Evolutionary conservation across 2,329 filamentous ascomycete genomes (phyloP), one percentile per base, ranked within the genome.

Genomic region (Cryphonectria carpinicola): DNA sequence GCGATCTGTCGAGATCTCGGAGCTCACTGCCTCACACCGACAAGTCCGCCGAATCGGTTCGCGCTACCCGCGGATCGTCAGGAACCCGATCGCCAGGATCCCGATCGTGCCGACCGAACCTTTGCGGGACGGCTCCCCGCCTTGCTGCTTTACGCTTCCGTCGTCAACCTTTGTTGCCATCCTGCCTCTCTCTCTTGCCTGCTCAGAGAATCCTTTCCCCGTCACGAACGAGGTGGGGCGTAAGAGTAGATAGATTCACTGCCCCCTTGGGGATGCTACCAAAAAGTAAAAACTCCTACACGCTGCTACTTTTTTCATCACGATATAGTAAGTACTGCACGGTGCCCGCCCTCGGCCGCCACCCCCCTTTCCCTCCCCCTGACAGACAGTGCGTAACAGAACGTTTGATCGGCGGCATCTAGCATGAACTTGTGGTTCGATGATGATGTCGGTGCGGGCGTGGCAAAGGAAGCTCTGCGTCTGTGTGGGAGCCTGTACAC

Each of bases 51-150:
- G 58, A 61, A 35, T 0, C 58, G 19, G 58, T 61, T 61, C 58
- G 11, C 35, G 32, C 32, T 61, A 37, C 58, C 32, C 32, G 58
- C 32, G 35, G 32, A 61, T 39, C 58, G 32, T 61, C 58, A 61
- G 58, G 58, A 61, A 61, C 58, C 58, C 54, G 54, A 58, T 58
- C 54, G 54, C 54, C 54, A 58, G 54, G 54, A 32, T 32, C 25
- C 54, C 54, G 54, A 58, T 58, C 58, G 58, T 61, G 32, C 58
- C 32, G 58, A 61, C 58, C 28, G 54, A 61, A 61, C 58, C 19
- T 61, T 61, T 35, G 58, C 25, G 35, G 52, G 35, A 35, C 58
- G 17, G 58, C 32, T 61, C 19, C 19, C 19, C 35, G 32, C 17
- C 6, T 11, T 28, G 56, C 7, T 37, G 11, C 35, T 17, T 32